These are phyloP conservation scores for Botryosphaeria agaves DNA, from an alignment of 2,329 filamentous ascomycete species.

Conservation along the genomic window DNA sequence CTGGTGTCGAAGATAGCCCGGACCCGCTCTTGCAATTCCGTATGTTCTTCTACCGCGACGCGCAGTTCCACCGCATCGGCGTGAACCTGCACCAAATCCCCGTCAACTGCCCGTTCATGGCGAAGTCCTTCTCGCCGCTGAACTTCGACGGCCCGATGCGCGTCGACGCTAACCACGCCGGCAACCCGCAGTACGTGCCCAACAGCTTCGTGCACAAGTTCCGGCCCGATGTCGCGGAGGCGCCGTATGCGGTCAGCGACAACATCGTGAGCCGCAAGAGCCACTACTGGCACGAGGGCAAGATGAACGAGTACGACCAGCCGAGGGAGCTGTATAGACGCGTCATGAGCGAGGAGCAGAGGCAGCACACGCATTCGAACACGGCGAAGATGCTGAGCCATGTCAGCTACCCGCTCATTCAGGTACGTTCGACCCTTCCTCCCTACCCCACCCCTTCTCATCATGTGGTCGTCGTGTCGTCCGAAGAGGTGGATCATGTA, in stretches of 20 bases:
- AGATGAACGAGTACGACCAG: slow-evolving; percentile 34
- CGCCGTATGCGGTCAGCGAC: slow-evolving; percentile 31
- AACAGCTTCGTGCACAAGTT: slow-evolving; percentile 36
- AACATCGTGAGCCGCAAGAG: slow-evolving; percentile 33
- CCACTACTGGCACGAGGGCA: slow-evolving; percentile 37
- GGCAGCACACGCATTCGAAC: slow-evolving; percentile 30
- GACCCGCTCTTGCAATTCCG: slow-evolving; percentile 32
- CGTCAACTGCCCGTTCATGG: slow-evolving; percentile 31
- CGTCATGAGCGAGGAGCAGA: slow-evolving; percentile 29
- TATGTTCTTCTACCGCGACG: slow-evolving; percentile 33
- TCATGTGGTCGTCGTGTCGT: background rate
- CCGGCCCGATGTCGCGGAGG: slow-evolving; percentile 32
- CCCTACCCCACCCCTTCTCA: too few species aligned
- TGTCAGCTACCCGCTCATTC: slow-evolving; percentile 12
- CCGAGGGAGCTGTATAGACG: slow-evolving; percentile 29
- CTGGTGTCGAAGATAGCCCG: slow-evolving; percentile 31
- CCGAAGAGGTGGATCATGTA: background rate
- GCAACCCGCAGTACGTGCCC: slow-evolving; percentile 33
- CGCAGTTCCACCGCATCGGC: slow-evolving; percentile 34
- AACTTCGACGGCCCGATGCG: slow-evolving; percentile 34
- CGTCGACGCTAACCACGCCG: slow-evolving; percentile 27
- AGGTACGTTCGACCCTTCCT: background rate
- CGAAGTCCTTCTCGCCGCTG: slow-evolving; percentile 25
- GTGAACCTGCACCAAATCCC: slow-evolving; percentile 35
- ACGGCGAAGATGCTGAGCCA: slow-evolving; percentile 20